These are phyloP conservation scores for Apiotrichum mycotoxinovorans DNA, from an alignment of 1,284 basidiomycete genomes.

Conservation along the genomic window DNA sequence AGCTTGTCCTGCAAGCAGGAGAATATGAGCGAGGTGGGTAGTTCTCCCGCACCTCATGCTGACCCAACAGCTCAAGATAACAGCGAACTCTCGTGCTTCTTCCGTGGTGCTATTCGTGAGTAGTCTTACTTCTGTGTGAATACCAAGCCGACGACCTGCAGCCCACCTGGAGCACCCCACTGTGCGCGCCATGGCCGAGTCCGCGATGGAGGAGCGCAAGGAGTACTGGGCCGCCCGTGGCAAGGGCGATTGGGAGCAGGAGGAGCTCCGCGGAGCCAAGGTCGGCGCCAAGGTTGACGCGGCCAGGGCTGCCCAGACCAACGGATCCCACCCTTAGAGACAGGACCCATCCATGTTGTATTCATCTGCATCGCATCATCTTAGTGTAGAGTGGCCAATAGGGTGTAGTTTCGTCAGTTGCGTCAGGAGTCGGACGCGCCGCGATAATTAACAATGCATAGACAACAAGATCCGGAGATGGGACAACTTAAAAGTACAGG, in stretches of 20 bases:
- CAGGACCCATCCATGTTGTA: slow-evolving; percentile 4
- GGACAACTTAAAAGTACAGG: slow-evolving; percentile 41
- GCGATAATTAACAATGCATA: background rate
- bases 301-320: background rate
- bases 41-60: background rate
- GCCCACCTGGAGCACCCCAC: slow-evolving; percentile 66
- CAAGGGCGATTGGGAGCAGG: slow-evolving; percentile 33
- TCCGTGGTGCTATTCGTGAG: slow-evolving; percentile 46
- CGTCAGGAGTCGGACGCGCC: background rate
- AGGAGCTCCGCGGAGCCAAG: slow-evolving; percentile 27
- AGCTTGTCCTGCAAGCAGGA: slow-evolving; percentile 70
- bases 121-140: background rate
- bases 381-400: background rate
- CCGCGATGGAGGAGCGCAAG: slow-evolving; percentile 59
- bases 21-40: slow-evolving; percentile 55
- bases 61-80: slow-evolving; percentile 42
- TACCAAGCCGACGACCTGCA: slow-evolving; percentile 3
- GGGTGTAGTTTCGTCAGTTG: background rate
- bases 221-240: slow-evolving; percentile 43
- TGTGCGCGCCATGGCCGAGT: slow-evolving; percentile 68
- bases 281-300: slow-evolving; percentile 20
- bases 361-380: slow-evolving; percentile 5
- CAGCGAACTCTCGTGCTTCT: slow-evolving; percentile 44
- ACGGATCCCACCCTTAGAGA: background rate
- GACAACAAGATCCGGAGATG: slow-evolving; percentile 2